phyloP scores from a whole-genome alignment of 2,329 filamentous ascomycete genomes.

The Monilinia vaccinii-corymbosi region DNA sequence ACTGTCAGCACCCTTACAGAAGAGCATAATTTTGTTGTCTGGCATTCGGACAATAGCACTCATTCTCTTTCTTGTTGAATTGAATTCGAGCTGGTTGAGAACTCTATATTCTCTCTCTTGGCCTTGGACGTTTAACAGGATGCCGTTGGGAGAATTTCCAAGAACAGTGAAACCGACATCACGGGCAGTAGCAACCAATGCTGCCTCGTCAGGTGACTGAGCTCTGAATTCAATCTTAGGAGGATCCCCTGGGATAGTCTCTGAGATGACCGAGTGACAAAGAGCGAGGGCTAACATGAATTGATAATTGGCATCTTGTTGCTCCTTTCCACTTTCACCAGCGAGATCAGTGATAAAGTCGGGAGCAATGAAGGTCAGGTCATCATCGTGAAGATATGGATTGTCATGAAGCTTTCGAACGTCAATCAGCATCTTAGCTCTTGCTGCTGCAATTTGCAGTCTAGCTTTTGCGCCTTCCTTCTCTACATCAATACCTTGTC shows the following conservation, averaged over 20 bases:
- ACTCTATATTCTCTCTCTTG: slow-evolving; percentile 78
- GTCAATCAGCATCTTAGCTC: slow-evolving; percentile 59
- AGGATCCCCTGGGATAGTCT: slow-evolving; percentile 79
- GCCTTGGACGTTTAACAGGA: slow-evolving; percentile 80
- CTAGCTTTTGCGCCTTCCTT: slow-evolving; percentile 64
- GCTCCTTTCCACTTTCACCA: slow-evolving; percentile 66
- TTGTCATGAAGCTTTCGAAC: slow-evolving; percentile 78
- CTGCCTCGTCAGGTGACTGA: slow-evolving; percentile 93
- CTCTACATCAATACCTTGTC: slow-evolving; percentile 79
- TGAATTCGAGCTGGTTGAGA: slow-evolving; percentile 94
- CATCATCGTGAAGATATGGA: slow-evolving; percentile 81
- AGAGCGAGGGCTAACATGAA: slow-evolving; percentile 94
- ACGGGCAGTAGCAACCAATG: slow-evolving; percentile 84
- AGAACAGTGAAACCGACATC: slow-evolving; percentile 94
- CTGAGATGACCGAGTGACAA: slow-evolving; percentile 95
- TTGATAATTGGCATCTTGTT: slow-evolving; percentile 68
- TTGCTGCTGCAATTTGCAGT: slow-evolving; percentile 71
- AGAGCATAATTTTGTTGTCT: slow-evolving; percentile 77
- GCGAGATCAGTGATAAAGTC: slow-evolving; percentile 78
- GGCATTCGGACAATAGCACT: slow-evolving; percentile 95
- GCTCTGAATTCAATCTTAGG: slow-evolving; percentile 93
- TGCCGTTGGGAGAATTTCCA: slow-evolving; percentile 67
- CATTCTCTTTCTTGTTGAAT: slow-evolving; percentile 94
- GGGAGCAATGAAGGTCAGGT: slow-evolving; percentile 85
- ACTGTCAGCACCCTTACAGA: slow-evolving; percentile 96